These are phyloP conservation scores for peach (Prunus persica) DNA, from an alignment of 306 rosid species.

Conservation along the genomic window Prunus_persica_NCBIv2 NC_034010.1:22855501-22856000, in stretches of 20 bases:
- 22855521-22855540: not conserved
- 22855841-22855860: conserved; percentile 33
- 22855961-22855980: conserved; percentile 38
- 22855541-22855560: too few relatives aligned
- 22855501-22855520: not conserved
- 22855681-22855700: conserved; percentile 80
- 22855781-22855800: conserved; percentile 34
- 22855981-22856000: conserved; percentile 26
- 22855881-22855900: conserved; percentile 49
- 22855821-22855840: conserved; percentile 36
- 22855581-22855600: not conserved
- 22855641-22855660: conserved; percentile 83
- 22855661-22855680: conserved; percentile 60
- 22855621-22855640: conserved; percentile 51
- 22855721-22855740: conserved; percentile 46
- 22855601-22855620: not conserved
- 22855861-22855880: conserved; percentile 29
- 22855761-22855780: conserved; percentile 11
- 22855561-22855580: too few relatives aligned
- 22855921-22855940: conserved; percentile 21
- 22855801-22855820: conserved; percentile 29
- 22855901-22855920: conserved; percentile 16
- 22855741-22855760: not conserved
- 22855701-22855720: conserved; percentile 69
- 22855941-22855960: conserved; percentile 31